A percentile compares a stretch with the other conserved stretches of the same genome.
Evolutionary conservation across 176 grass and related monocot genomes (phyloP).

Genomic region (Aegilops tauschii): DNA sequence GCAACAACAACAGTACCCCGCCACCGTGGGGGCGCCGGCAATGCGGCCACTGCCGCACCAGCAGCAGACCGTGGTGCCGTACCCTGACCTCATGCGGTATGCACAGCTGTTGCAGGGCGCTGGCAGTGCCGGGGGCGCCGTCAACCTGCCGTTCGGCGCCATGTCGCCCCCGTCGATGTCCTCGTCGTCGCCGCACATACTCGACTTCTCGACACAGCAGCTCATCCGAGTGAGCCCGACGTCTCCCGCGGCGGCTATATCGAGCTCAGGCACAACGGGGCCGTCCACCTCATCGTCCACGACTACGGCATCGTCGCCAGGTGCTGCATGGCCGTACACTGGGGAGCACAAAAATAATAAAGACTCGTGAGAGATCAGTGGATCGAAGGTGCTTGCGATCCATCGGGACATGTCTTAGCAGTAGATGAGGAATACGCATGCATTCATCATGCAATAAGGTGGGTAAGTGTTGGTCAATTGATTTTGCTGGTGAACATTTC

Average conservation of each 20-base stretch:
- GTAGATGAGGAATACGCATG: slow-evolving; percentile 14
- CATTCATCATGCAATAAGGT: slow-evolving; percentile 55
- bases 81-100: slow-evolving; percentile 80
- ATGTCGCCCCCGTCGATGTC: slow-evolving; percentile 4
- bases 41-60: slow-evolving; percentile 20
- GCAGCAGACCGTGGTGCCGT: slow-evolving; percentile 28
- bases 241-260: slow-evolving; percentile 26
- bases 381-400: slow-evolving; percentile 12
- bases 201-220: slow-evolving; percentile 67
- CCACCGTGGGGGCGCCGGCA: not conserved
- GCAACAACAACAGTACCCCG: not conserved
- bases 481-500: slow-evolving; percentile 17
- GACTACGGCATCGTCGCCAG: slow-evolving; percentile 33
- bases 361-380: slow-evolving; percentile 13
- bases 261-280: slow-evolving; percentile 6
- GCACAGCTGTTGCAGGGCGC: slow-evolving; percentile 79
- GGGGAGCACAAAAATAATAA: slow-evolving; percentile 38
- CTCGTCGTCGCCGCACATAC: slow-evolving; percentile 36
- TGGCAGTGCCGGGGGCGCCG: slow-evolving; percentile 4
- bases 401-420: not conserved
- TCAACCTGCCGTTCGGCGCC: slow-evolving; percentile 36
- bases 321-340: slow-evolving; percentile 50
- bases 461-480: slow-evolving; percentile 44
- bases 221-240: slow-evolving; percentile 34
- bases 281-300: slow-evolving; percentile 44